Base-by-base conservation (phyloP, 2,329 filamentous ascomycete species). In the Pseudonectria foliicola region DNA sequence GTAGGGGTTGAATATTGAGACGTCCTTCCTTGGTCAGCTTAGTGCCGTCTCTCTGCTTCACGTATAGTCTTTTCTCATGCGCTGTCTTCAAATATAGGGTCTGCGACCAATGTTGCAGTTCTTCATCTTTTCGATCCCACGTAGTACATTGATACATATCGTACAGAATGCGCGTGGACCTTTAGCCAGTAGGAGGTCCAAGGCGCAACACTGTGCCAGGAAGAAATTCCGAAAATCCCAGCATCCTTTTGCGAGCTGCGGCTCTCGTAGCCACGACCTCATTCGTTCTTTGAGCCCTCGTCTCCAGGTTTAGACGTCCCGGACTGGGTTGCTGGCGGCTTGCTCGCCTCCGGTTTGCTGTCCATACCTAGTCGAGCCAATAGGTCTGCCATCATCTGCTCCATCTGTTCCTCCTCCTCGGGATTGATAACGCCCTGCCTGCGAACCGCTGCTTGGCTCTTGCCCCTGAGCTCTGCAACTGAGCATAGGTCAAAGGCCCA, bases 401-500 rank as follows among this genome's bases (percentile, higher is more conserved):
- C 74, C 40, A 82, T 61, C 52, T 80, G 70, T 46, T 67, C 61
- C 64, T 82, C 75, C 38, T 74, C 70, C 51, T 73, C 68, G 42
- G 67, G 46, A 16, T 53, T 52, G 10, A 54, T 42, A 21, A 44
- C 38, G 3, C 55, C 53, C 3, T 42, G 45, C 57, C 51, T 73
- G 62, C 36, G 50, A 48, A 40, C 46, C 28, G 63, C 62, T 40
- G 56, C 57, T 38, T 63, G 64, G n/a, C 76, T 70, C 49, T 63
- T 64, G 31, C 46, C 56, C 52, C 74, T 65, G 55, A 87, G 62
- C 52, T 89, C 84, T 4, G 77, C 75, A 27, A 87, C 34, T 29
- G 68, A 71, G 54, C 78, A 78, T 25, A 96, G 75, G 56, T 95
- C 83, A 40, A 92, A 76, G 1, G 77, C 80, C 71, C 82, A 94